Evolutionary conservation across 2,329 filamentous ascomycete genomes (phyloP).

Genomic region (Microsporum ferrugineum): DNA sequence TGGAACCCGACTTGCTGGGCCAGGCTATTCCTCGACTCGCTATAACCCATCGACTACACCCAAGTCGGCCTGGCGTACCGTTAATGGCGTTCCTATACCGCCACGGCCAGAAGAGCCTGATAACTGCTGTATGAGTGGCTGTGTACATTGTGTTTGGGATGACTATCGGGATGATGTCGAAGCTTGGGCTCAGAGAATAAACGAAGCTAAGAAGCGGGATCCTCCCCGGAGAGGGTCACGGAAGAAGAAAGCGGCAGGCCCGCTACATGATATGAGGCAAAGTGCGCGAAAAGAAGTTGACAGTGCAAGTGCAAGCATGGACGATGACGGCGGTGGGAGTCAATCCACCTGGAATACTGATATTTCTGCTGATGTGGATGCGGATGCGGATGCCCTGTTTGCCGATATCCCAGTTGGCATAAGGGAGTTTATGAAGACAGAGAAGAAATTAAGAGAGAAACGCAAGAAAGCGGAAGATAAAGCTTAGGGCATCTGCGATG

Average conservation of each 20-base stretch:
- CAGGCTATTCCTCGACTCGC: constrained; percentile 54
- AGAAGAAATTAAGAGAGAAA: constrained; percentile 76
- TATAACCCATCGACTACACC: constrained; percentile 43
- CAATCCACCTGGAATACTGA: constrained; percentile 53
- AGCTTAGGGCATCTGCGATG: not conserved
- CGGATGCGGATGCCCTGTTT: constrained; percentile 51
- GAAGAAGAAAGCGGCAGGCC: constrained; percentile 5
- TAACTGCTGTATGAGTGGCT: constrained; percentile 98
- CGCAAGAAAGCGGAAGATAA: constrained; percentile 41
- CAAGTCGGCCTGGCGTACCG: constrained; percentile 44
- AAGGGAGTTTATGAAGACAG: constrained; percentile 90
- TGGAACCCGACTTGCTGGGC: constrained; percentile 64
- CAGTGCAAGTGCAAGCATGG: constrained; percentile 52
- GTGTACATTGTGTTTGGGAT: constrained; percentile 96
- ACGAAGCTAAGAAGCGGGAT: constrained; percentile 45
- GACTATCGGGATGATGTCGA: constrained; percentile 83
- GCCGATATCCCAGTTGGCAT: constrained; percentile 80
- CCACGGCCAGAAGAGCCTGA: constrained; percentile 81
- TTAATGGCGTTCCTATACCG: constrained; percentile 73
- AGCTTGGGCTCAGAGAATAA: constrained; percentile 60
- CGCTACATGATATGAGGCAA: constrained; percentile 21
- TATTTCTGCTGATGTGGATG: constrained; percentile 20
- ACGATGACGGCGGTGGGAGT: constrained; percentile 68
- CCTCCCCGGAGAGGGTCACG: constrained; percentile 21
- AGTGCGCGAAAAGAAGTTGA: constrained; percentile 32